Evolutionary conservation across 352 stramenopile genomes (phyloP), one percentile per base, ranked within the genome.

Genomic region (Lagenidium giganteum): DNA sequence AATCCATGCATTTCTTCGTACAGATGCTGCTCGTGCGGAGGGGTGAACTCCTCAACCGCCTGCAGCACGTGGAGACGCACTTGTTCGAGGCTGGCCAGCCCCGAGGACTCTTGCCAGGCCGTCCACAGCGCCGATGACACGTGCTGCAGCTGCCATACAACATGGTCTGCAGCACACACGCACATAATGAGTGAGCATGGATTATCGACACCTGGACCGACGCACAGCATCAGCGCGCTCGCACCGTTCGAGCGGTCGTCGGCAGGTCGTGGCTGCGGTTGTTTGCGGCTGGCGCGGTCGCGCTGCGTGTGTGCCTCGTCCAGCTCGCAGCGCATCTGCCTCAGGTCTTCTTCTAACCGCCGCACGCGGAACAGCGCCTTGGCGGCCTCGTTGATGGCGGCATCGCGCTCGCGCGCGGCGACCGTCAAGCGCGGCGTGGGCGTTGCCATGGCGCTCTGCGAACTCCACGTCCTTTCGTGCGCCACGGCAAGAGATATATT

Each of bases 1-100:
- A 70, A 32, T 11, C 38, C 39, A 26, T 70, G 60, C 44, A 70
- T 51, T 28, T 70, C 55, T 32, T 64, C 51, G 36, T 64, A 64
- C 36, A 61, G 17, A 14, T 55, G 31, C 28, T 14, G 23, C 16
- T 66, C 55, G 31, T 29, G 17, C 39, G 45, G 54, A 21, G 42
- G 24, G 3, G 48, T 29, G 25, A 63, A n/a, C 16, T 40, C 21
- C 26, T 51, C 42, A 20, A 64, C 40, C 14, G 42, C 30, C 20
- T 65, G 47, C 4, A 70, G 44, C 1, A 48, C 55, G 2, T 43
- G 55, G 1, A 54, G 16, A 14, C 50, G 47, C 13, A 57, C 39
- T 8, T 54, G 18, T 9, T 44, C 9, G 12, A 13, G 3, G 24
- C 23, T 7, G 6, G 27, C 16, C n/a, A 53, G n/a, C n/a, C n/a